phyloP scores from a whole-genome alignment of 169 alveolate genomes.

The Eimeria maxima region DNA sequence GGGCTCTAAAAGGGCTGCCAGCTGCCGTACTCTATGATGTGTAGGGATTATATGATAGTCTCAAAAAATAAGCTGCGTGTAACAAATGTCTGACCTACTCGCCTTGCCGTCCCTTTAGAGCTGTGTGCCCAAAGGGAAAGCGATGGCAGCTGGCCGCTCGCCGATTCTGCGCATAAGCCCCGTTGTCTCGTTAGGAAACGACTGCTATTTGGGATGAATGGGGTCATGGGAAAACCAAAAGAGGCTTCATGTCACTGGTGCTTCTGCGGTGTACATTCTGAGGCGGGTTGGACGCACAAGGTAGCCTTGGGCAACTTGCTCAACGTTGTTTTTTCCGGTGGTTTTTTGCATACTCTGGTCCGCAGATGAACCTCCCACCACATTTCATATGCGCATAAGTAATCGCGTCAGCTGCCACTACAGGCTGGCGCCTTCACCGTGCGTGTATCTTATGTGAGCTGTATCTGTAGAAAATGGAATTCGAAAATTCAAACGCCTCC shows the following conservation, averaged over 20 bases:
- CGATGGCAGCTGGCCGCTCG: constrained; percentile 47
- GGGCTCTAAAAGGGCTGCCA: constrained; percentile 17
- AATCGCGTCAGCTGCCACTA: constrained; percentile 49
- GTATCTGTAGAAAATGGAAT: constrained; percentile 20
- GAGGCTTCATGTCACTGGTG: neutral
- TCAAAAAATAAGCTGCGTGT: neutral
- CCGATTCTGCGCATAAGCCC: constrained; percentile 11
- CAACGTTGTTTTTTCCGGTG: neutral
- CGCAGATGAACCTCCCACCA: constrained; percentile 29
- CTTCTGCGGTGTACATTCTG: neutral
- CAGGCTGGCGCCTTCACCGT: constrained; percentile 50
- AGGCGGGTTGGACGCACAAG: constrained; percentile 30
- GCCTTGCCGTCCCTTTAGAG: neutral
- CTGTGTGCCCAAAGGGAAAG: constrained; percentile 22
- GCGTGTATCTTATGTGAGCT: neutral
- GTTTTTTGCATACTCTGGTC: neutral
- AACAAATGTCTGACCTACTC: neutral
- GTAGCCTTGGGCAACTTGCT: neutral
- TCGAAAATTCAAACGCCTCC: constrained; percentile 3
- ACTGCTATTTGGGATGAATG: neutral
- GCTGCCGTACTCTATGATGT: constrained; percentile 12
- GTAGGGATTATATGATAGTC: neutral
- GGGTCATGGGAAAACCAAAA: constrained; percentile 25
- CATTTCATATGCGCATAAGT: constrained; percentile 17
- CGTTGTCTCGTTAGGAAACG: constrained; percentile 18